These are phyloP conservation scores for Angomonas desouzai DNA, from an alignment of 208 protist genomes.

Conservation along the genomic window DNA sequence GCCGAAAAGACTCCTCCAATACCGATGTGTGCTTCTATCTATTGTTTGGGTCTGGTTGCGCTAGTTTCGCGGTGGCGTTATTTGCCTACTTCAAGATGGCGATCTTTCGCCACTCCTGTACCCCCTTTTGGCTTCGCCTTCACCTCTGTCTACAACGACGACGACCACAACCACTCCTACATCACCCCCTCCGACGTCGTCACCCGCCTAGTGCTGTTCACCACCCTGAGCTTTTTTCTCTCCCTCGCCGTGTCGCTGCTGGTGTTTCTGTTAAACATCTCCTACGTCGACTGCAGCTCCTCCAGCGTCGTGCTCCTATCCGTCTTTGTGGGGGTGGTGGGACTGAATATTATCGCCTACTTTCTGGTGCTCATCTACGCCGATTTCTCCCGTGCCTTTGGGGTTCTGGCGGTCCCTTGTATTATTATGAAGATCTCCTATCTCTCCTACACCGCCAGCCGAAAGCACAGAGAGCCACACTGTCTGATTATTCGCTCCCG, in stretches of 20 bases:
- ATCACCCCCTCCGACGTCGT: conserved; percentile 21
- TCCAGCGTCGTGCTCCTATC: conserved; percentile 24
- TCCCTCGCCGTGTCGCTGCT: conserved; percentile 21
- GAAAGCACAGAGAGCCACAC: not conserved
- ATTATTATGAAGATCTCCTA: conserved; percentile 40
- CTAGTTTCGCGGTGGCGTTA: conserved; percentile 46
- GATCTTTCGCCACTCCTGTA: conserved; percentile 64
- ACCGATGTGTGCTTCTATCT: conserved; percentile 35
- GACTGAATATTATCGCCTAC: conserved; percentile 20
- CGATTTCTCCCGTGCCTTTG: conserved; percentile 25
- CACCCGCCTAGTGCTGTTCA: conserved; percentile 21
- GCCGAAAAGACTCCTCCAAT: not conserved
- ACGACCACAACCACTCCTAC: conserved; percentile 3
- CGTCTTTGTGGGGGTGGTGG: conserved; percentile 31
- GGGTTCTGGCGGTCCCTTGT: conserved; percentile 25
- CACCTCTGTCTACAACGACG: conserved; percentile 14
- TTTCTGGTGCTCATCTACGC: conserved; percentile 32
- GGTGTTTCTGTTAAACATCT: conserved; percentile 36
- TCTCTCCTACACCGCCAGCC: conserved; percentile 20
- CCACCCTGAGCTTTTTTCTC: conserved; percentile 15
- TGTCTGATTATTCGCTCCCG: conserved; percentile 28
- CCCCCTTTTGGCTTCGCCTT: conserved; percentile 65
- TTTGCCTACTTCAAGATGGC: conserved; percentile 52
- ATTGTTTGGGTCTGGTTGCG: conserved; percentile 27
- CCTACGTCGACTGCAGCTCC: conserved; percentile 3